phyloP scores from a whole-genome alignment of 1,284 basidiomycete genomes.

The Cutaneotrichosporon sp. region DNA sequence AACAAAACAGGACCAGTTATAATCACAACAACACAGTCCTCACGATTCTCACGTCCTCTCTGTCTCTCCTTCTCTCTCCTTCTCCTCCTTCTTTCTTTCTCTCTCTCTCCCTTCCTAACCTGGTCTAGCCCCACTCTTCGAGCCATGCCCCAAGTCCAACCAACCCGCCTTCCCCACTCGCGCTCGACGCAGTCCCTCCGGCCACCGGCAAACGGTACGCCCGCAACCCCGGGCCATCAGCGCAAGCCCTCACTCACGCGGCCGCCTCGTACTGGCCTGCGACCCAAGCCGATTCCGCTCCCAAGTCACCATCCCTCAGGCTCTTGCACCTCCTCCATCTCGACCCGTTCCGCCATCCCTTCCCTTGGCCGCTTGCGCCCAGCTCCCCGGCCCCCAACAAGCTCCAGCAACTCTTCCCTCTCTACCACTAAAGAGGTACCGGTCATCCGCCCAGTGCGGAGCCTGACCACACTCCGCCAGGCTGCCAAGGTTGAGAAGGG shows the following conservation, averaged over 20 bases:
- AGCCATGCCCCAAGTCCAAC: slow-evolving; percentile 1
- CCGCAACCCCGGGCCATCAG: neutral
- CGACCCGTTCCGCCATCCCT: neutral
- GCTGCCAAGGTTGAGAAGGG: neutral
- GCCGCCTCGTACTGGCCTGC: neutral
- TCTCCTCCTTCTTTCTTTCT: neutral
- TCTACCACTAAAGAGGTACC: neutral
- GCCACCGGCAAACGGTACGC: neutral
- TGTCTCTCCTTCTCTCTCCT: too few species aligned
- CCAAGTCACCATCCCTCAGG: neutral
- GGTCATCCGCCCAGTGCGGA: neutral
- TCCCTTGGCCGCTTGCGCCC: neutral
- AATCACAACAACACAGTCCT: neutral
- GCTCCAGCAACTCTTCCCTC: neutral
- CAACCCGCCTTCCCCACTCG: slow-evolving; percentile 5
- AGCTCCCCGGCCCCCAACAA: neutral
- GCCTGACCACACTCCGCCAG: neutral
- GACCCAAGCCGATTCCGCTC: neutral
- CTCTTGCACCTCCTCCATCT: neutral
- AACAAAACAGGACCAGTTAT: neutral
- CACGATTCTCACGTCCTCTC: neutral
- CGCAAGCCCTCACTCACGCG: slow-evolving; percentile 4
- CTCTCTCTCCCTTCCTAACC: neutral
- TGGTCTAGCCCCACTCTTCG: neutral
- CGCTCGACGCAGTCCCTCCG: neutral